A percentile compares a stretch with the other conserved stretches of the same genome.
These are phyloP conservation scores for Poa annua DNA, from an alignment of 176 grass and related monocot genomes.

Conservation along the genomic window DNA sequence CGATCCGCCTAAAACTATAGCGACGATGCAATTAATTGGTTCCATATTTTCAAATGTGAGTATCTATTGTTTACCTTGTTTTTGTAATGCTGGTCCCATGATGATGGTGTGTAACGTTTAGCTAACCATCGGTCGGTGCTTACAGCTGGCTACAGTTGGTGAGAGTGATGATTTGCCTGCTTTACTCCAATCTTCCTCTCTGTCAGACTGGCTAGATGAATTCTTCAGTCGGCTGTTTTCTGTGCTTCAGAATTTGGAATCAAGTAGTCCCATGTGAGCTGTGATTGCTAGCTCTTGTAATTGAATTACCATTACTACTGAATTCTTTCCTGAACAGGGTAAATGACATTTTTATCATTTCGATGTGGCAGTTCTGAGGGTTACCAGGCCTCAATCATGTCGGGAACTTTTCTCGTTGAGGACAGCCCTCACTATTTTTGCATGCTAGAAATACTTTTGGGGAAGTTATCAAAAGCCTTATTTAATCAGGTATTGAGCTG, in stretches of 20 bases:
- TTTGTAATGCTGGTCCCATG: constrained; percentile 34
- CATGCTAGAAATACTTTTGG: constrained; percentile 93
- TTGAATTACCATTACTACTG: constrained; percentile 17
- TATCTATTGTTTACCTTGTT: constrained; percentile 37
- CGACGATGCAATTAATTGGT: constrained; percentile 92
- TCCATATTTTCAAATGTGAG: constrained; percentile 97
- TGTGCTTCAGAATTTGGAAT: constrained; percentile 91
- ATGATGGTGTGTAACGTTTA: constrained; percentile 17
- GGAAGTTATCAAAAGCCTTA: constrained; percentile 82
- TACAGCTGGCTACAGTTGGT: constrained; percentile 78
- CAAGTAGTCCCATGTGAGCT: constrained; percentile 84
- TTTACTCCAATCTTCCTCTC: constrained; percentile 69
- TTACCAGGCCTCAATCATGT: constrained; percentile 63
- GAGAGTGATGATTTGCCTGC: constrained; percentile 53
- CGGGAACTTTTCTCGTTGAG: constrained; percentile 90
- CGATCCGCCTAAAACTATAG: constrained; percentile 95
- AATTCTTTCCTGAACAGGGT: constrained; percentile 14
- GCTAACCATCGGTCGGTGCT: constrained; percentile 47
- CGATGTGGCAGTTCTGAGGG: constrained; percentile 75
- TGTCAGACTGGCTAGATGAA: constrained; percentile 91
- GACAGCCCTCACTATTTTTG: constrained; percentile 90
- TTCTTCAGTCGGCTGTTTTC: constrained; percentile 91
- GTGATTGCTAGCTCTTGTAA: constrained; percentile 25
- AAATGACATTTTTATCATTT: constrained; percentile 44
- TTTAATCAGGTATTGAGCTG: constrained; percentile 72